A percentile compares a stretch with the other conserved stretches of the same genome.
These are phyloP conservation scores for Cutaneotrichosporon mucoides DNA, from an alignment of 1,284 basidiomycete genomes.

Conservation along the genomic window DNA sequence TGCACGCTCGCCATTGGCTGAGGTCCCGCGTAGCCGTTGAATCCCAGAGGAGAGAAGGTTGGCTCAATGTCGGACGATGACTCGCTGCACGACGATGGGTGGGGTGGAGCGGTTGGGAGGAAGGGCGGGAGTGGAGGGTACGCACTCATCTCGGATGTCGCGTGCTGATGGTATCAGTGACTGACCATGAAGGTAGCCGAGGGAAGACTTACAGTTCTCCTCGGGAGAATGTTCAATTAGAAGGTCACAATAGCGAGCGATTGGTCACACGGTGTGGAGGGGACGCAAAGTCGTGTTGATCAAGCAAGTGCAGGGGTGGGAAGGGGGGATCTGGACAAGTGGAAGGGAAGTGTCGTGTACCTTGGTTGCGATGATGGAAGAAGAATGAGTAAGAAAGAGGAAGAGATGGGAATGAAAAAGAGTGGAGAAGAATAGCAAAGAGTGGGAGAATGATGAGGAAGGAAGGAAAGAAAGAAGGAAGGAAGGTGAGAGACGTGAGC, in stretches of 20 bases:
- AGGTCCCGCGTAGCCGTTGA: too few relatives aligned
- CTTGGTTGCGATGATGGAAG: background rate
- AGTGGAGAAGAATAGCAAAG: background rate
- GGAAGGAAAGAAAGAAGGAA: conserved; percentile 1
- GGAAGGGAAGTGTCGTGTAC: too few relatives aligned
- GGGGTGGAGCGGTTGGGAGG: background rate
- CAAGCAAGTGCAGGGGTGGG: too few relatives aligned
- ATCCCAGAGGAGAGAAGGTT: background rate
- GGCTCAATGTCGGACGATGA: background rate
- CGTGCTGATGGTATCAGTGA: background rate
- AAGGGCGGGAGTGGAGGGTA: background rate
- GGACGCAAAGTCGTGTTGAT: too few relatives aligned
- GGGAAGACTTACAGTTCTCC: too few relatives aligned
- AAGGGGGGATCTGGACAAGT: too few relatives aligned
- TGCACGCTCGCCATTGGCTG: too few relatives aligned
- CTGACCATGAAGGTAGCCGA: too few relatives aligned
- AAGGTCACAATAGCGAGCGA: too few relatives aligned
- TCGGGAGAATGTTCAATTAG: too few relatives aligned
- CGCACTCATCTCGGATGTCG: background rate
- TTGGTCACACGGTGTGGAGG: too few relatives aligned
- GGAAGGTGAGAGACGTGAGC: background rate
- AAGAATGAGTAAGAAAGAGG: background rate
- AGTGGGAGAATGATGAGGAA: background rate
- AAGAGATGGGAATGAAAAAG: background rate
- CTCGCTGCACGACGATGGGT: background rate